Conservation (phyloP, 179 eudicot genomes). For the Drosera spatulata region DNA sequence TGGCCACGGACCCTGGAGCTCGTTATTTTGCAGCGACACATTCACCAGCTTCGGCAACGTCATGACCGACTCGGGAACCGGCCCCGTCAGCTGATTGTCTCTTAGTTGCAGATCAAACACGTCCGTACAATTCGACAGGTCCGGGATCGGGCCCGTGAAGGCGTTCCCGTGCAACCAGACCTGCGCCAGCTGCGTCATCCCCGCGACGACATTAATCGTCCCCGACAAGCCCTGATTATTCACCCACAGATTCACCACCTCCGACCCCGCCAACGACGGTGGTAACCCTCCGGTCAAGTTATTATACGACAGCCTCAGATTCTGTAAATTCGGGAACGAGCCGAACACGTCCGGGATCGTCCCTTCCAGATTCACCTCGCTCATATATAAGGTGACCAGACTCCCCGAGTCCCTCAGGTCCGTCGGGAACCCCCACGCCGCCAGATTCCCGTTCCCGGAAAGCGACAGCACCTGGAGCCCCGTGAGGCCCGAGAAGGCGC, state of each 20-base stretch:
- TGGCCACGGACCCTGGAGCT: slow-evolving; percentile 57
- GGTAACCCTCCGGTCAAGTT: slow-evolving; percentile 45
- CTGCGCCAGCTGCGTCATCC: slow-evolving; percentile 28
- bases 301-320: slow-evolving; percentile 43
- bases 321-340: slow-evolving; percentile 23
- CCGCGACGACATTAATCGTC: slow-evolving; percentile 27
- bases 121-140: slow-evolving; percentile 33
- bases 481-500: slow-evolving; percentile 24
- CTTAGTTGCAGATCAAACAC: slow-evolving; percentile 69
- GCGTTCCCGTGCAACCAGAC: slow-evolving; percentile 52
- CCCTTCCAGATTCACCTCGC: slow-evolving; percentile 27
- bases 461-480: slow-evolving; percentile 19
- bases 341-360: slow-evolving; percentile 49
- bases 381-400: slow-evolving; percentile 24
- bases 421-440: slow-evolving; percentile 40
- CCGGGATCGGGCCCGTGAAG: slow-evolving; percentile 54
- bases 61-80: slow-evolving; percentile 30
- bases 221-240: slow-evolving; percentile 50
- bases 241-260: slow-evolving; percentile 33
- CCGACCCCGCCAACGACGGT: slow-evolving; percentile 23
- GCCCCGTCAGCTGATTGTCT: slow-evolving; percentile 53
- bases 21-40: slow-evolving; percentile 46
- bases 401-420: slow-evolving; percentile 19
- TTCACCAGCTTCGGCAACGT: slow-evolving; percentile 28
- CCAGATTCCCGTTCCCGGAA: slow-evolving; percentile 8